A percentile compares a stretch with the other conserved stretches of the same genome.
Conservation (phyloP, 345 rosid genomes). For the Camelina neglecta region DNA sequence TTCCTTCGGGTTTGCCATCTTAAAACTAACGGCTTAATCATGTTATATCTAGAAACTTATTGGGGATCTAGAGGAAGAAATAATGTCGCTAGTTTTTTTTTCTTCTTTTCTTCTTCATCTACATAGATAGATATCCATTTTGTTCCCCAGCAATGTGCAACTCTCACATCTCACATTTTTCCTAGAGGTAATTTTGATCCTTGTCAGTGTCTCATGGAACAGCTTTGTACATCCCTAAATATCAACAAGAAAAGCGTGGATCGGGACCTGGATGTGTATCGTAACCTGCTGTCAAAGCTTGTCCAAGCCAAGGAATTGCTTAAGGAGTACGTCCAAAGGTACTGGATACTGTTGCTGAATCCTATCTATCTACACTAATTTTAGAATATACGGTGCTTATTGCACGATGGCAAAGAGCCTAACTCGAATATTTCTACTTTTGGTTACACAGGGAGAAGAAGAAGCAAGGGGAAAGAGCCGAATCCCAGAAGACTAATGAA, state of each 20-base stretch:
- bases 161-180: slow-evolving; percentile 13
- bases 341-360: slow-evolving; percentile 49
- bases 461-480: slow-evolving; percentile 76
- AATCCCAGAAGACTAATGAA: slow-evolving; percentile 79
- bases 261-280: slow-evolving; percentile 96
- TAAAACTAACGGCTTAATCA: too few species aligned
- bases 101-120: too few species aligned
- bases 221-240: slow-evolving; percentile 93
- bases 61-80: too few species aligned
- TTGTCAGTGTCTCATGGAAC: slow-evolving; percentile 38
- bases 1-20: too few species aligned
- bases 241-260: slow-evolving; percentile 89
- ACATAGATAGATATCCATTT: not conserved
- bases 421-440: slow-evolving; percentile 7
- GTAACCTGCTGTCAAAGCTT: slow-evolving; percentile 89
- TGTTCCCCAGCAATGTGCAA: slow-evolving; percentile 12
- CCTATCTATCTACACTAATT: slow-evolving; percentile 9
- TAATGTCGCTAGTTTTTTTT: not conserved
- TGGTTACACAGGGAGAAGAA: slow-evolving; percentile 81
- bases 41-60: too few species aligned
- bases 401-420: not conserved
- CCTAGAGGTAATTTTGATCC: slow-evolving; percentile 17
- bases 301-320: slow-evolving; percentile 98
- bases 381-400: not conserved
- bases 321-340: slow-evolving; percentile 94